Evolutionary conservation across 2,329 filamentous ascomycete species (phyloP), one percentile per base, ranked within the genome.

Genomic region (Hymenoscyphus linearis): DNA sequence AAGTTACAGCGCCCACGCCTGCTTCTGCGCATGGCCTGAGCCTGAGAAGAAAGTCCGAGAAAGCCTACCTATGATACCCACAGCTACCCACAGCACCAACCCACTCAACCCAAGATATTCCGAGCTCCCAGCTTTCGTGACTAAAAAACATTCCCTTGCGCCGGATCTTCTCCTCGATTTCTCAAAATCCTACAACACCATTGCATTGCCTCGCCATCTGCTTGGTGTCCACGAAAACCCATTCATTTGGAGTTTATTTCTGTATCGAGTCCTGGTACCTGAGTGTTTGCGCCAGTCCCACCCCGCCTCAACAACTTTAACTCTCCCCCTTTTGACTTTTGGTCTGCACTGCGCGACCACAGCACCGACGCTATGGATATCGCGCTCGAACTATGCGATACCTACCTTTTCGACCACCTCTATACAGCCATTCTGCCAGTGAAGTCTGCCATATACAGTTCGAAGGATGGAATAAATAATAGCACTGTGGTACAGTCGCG

Each of bases 381-480:
- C 77, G 85, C 95, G 53, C 88, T 97, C 67, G 93, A 97, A 77
- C 70, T 93, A 63, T 83, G 85, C 76, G 93, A 98, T 77, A 90
- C 87, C 69, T 91, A 88, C 71, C 71, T 93, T 65, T 88, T 89
- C 75, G 93, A 98, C 77, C 84, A 87, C 68, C 69, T 89, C 62
- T 97, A 96, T 74, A 87, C 92, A 56, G 80, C 78, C 37, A 68
- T 89, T 5, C 78, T 90, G n/a, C 92, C 93, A 7, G 78, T 79
- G 53, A 79, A 76, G 34, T 76, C 79, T 13, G 78, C 79, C 31
- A 80, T 79, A 18, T 82, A 82, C 71, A 80, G 83, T 72, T 77
- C 82, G 56, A 75, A 80, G 22, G 71, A 76, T 61, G 74, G 74
- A 68, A 76, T 75, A 61, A 76, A 76, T 62, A 78, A 77, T 65